phyloP scores from a whole-genome alignment of 345 rosid genomes.

The Mangifera indica region DNA sequence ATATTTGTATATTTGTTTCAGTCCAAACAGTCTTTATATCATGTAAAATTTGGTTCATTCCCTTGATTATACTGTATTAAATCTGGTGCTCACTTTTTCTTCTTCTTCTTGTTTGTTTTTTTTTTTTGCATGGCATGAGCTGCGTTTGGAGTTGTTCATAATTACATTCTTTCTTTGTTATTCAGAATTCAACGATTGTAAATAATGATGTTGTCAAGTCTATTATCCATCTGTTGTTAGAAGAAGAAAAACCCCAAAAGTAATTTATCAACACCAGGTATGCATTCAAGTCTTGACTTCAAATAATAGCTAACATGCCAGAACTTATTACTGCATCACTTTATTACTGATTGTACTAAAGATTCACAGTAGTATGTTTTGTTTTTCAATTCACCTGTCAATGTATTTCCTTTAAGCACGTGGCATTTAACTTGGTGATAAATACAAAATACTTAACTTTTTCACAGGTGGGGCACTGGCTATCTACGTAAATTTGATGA shows the following conservation, averaged over 20 bases:
- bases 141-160: not conserved
- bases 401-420: too few relatives aligned
- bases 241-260: slow-evolving; percentile 57
- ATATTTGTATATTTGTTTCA: not conserved
- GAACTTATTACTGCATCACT: not conserved
- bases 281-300: not conserved
- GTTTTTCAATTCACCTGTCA: too few relatives aligned
- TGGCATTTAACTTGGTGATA: too few relatives aligned
- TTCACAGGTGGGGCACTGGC: not conserved
- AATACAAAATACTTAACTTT: not conserved
- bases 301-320: not conserved
- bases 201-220: slow-evolving; percentile 76
- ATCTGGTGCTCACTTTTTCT: not conserved
- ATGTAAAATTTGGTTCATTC: not conserved
- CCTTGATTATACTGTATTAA: not conserved
- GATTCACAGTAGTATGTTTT: too few relatives aligned
- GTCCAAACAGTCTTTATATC: not conserved
- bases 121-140: not conserved
- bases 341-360: not conserved
- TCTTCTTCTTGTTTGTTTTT: not conserved
- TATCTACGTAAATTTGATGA: not conserved
- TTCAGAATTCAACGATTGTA: slow-evolving; percentile 56
- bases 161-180: not conserved
- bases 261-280: slow-evolving; percentile 13
- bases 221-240: slow-evolving; percentile 64